Evolutionary conservation across 257 asterid species (phyloP).

Genomic region (Solanum verrucosum): DNA sequence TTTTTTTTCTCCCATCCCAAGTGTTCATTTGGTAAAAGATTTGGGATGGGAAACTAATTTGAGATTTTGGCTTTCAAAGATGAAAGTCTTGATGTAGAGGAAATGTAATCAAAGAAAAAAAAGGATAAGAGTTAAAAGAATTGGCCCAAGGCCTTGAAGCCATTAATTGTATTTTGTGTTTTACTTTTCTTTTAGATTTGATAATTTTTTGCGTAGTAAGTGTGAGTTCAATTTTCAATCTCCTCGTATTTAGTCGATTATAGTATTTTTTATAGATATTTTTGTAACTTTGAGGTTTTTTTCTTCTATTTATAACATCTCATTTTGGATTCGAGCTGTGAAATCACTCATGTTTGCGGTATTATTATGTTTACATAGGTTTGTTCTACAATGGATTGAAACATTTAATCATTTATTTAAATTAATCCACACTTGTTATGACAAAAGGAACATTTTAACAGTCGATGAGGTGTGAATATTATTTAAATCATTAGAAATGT

Average conservation of each 20-base stretch:
- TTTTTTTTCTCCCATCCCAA: constrained; percentile 29
- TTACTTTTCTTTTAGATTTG: background rate
- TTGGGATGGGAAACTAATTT: constrained; percentile 38
- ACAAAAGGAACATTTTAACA: background rate
- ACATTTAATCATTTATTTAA: background rate
- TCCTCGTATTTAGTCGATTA: background rate
- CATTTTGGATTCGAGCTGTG: background rate
- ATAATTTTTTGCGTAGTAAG: background rate
- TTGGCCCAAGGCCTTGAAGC: background rate
- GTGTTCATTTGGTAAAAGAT: constrained; percentile 10
- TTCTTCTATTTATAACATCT: background rate
- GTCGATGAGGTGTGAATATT: background rate
- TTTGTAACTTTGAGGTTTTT: background rate
- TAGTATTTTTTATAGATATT: background rate
- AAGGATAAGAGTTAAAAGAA: background rate
- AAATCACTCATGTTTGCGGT: background rate
- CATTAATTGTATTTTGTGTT: background rate
- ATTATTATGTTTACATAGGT: too few species aligned
- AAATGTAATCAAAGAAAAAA: background rate
- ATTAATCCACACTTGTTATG: background rate
- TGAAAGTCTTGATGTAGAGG: constrained; percentile 46
- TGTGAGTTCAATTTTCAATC: background rate
- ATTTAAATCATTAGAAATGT: background rate
- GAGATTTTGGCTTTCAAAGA: constrained; percentile 64
- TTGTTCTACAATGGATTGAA: background rate